Base-by-base conservation (phyloP, 139 green algal species). In the Coelastrella sp. region DNA sequence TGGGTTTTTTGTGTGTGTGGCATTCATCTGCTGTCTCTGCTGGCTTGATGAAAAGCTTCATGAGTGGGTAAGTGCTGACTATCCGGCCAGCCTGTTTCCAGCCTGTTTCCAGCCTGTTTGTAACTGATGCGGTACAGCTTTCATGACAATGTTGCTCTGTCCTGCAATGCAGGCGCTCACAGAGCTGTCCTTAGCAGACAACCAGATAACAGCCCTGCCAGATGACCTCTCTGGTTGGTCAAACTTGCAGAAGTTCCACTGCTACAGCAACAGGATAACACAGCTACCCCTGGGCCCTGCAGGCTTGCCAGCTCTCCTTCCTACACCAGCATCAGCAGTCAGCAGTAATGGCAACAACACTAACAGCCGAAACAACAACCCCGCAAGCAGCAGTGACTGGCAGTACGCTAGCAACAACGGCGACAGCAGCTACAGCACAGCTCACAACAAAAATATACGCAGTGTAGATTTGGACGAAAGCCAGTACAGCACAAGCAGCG, bases 241-340 rank as follows among this genome's bases (percentile, higher is more conserved):
- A 11, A 23, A 17, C 22, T 94, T 98, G 22, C 57, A 92, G 11
- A 92, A 93, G 23, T 92, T 98, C 54, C 93, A 96, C 87, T 87
- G 97, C 65, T 96, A 96, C 73, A 96, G 96, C 73, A 98, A 98
- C 89, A 11, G 82, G 17, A 89, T 98, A 22, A 83, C 10, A 6
- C 0, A 75, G 7, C 60, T 98, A 22, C 94, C 95, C 3, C 74
- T 92, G 0, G 61, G 68, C 94, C 22, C 73, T 20, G 3, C 22
- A 61, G 85, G 85, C 14, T 22, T 90, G 23, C 85, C 85, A 65
- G 22, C 85, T 5, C 73, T 90, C 11, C 85, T 76, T 54, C 73
- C 85, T 68, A 54, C 54, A 61, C 57, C 85, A 76, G 73, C 66
- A 7, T 59, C 68, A 14, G 10, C 54, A 47, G 32, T 13, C 32